phyloP scores from a whole-genome alignment of 805 yeast species.

The Naumovozyma baii region DNA sequence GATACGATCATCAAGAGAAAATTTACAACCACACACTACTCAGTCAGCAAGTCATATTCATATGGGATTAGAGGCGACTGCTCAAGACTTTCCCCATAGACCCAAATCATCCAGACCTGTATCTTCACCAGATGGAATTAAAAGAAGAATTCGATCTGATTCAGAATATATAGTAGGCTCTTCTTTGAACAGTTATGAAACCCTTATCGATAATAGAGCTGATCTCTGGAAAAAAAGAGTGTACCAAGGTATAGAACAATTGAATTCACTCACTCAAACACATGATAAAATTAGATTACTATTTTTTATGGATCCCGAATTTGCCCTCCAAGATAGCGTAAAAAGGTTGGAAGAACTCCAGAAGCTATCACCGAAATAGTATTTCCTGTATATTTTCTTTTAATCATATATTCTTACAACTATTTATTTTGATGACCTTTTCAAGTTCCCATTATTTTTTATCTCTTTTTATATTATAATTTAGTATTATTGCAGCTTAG shows the following conservation, averaged over 20 bases:
- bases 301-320: slow-evolving; percentile 26
- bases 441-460: no score
- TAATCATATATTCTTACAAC: not conserved
- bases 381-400: not conserved
- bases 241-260: slow-evolving; percentile 28
- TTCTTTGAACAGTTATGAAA: slow-evolving; percentile 21
- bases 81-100: slow-evolving; percentile 2
- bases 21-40: slow-evolving; percentile 9
- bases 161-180: slow-evolving; percentile 17
- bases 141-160: slow-evolving; percentile 5
- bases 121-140: not conserved
- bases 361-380: not conserved
- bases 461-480: no score
- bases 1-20: slow-evolving; percentile 5
- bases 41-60: slow-evolving; percentile 1
- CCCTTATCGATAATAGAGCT: slow-evolving; percentile 37
- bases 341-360: not conserved
- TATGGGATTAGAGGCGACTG: slow-evolving; percentile 1
- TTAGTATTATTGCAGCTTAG: no score
- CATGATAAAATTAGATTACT: slow-evolving; percentile 14
- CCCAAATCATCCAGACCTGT: not conserved
- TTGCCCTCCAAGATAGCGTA: slow-evolving; percentile 18
- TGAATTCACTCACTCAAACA: slow-evolving; percentile 12
- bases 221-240: slow-evolving; percentile 51
- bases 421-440: no score